Evolutionary conservation across 1,284 basidiomycete genomes (phyloP), one percentile per base, ranked within the genome.

Genomic region (Microbotryum violaceum): DNA sequence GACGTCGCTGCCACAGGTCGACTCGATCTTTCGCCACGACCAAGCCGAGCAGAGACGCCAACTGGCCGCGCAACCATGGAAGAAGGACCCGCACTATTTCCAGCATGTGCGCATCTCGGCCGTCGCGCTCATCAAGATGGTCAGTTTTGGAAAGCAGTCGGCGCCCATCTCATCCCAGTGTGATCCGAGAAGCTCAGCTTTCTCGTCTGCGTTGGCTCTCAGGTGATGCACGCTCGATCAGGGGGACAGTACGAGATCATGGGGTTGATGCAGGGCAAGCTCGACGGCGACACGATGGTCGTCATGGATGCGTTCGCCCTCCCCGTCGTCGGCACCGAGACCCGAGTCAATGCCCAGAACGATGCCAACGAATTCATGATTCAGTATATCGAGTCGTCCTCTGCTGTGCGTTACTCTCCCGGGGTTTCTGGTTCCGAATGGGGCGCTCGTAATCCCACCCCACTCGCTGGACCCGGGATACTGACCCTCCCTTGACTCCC

Each of bases 341-440:
- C 96, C 52, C 85, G 94, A 60, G 94, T 99, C 48, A 98, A 97
- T 73, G 96, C 96, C 10, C 88, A 88, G 29, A 88, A 87, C 74
- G 93, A 97, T 77, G 94, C 94, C 37, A 89, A 93, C 74, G 96
- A 97, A 77, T 98, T 94, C 79, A 97, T 97, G 94, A 92, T 97
- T 54, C 85, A 91, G 71, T 97, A 91, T 72, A 84, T 89, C 53
- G 82, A 86, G 64, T 83, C 83, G 27, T 88, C 86, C 69, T 85
- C 88, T 71, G 84, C 84, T 77, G 90, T 89, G 67, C 51, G 80
- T 66, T 3, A 51, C 27, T 33, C 46, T 12, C 52, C 37, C 52
- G 54, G 18, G 29, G 12, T 23, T n/a, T 49, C 31, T 57, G n/a
- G 16, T n/a, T 48, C 25, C 23, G 23, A 9, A 31, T 44, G 12